These are phyloP conservation scores for Vigna nakashimae DNA, from an alignment of 306 rosid species.

Conservation along the genomic window DNA sequence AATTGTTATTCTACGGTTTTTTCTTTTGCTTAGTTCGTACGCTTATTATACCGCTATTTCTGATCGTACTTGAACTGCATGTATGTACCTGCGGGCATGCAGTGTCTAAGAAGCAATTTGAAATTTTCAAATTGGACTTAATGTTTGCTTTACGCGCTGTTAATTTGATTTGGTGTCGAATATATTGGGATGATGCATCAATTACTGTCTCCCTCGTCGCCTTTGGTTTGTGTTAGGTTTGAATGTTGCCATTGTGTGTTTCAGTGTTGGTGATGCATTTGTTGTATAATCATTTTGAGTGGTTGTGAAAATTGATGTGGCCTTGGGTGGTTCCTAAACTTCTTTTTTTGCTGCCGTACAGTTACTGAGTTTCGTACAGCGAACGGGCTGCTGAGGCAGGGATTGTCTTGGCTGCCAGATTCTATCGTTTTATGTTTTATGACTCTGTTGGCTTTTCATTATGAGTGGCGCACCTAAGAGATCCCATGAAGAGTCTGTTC, in stretches of 20 bases:
- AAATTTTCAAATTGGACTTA: constrained; percentile 26
- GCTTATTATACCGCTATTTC: not conserved
- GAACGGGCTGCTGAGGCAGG: constrained; percentile 10
- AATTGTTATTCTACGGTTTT: not conserved
- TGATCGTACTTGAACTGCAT: constrained; percentile 8
- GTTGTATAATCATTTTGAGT: constrained; percentile 12
- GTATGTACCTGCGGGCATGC: constrained; percentile 17
- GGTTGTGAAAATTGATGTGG: constrained; percentile 2
- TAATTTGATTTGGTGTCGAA: constrained; percentile 33
- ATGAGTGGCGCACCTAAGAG: constrained; percentile 88
- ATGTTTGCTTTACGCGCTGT: not conserved
- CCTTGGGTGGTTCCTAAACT: constrained; percentile 5
- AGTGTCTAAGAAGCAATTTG: not conserved
- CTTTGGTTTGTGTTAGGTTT: constrained; percentile 7
- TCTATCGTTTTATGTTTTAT: constrained; percentile 42
- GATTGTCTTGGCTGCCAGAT: constrained; percentile 36
- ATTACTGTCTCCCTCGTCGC: constrained; percentile 1
- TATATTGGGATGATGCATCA: constrained; percentile 22
- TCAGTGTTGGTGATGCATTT: constrained; percentile 27
- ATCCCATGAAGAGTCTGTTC: constrained; percentile 79
- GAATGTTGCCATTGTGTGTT: constrained; percentile 11
- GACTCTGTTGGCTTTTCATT: constrained; percentile 39
- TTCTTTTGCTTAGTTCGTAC: not conserved
- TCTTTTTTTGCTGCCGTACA: constrained; percentile 39
- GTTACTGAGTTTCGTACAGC: constrained; percentile 25